Conservation (phyloP, 108 stramenopile genomes). For the Pseudonitzschia pungens region DNA sequence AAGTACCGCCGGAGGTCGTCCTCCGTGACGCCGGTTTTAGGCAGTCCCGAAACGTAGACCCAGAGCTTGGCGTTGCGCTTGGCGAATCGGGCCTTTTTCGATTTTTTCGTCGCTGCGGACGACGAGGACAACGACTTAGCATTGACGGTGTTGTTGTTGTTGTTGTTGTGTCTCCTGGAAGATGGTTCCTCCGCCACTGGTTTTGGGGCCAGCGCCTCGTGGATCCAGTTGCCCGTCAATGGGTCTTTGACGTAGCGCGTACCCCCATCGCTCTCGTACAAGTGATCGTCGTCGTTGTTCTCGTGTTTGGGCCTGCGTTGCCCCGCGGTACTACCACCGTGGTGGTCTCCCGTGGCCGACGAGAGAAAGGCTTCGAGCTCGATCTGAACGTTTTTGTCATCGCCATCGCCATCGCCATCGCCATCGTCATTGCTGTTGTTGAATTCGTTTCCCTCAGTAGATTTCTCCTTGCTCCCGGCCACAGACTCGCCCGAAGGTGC, state of each 20-base stretch:
- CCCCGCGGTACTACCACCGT: neutral
- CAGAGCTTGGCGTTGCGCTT: constrained; percentile 81
- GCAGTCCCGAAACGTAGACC: constrained; percentile 90
- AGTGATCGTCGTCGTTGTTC: constrained; percentile 36
- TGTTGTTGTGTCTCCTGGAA: constrained; percentile 10
- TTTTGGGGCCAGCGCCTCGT: constrained; percentile 54
- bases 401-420: too few species aligned
- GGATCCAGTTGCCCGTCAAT: constrained; percentile 64
- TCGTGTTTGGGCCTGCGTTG: neutral
- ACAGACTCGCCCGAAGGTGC: neutral
- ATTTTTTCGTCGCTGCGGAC: constrained; percentile 44
- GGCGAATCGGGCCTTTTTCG: constrained; percentile 81
- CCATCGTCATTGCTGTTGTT: too few species aligned
- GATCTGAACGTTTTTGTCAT: constrained; percentile 42
- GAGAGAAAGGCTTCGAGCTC: constrained; percentile 72
- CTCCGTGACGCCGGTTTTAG: constrained; percentile 62
- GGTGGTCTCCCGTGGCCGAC: constrained; percentile 32
- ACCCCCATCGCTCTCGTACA: constrained; percentile 80
- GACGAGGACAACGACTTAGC: neutral
- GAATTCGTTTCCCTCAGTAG: constrained; percentile 43
- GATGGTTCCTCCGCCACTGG: constrained; percentile 11
- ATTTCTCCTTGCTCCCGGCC: neutral
- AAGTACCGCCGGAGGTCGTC: constrained; percentile 80
- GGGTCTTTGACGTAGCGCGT: constrained; percentile 73
- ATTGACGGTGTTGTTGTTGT: too few species aligned